These are phyloP conservation scores for Cladosporium sp. DNA, from an alignment of 2,329 filamentous ascomycete species.

Conservation along the genomic window DNA sequence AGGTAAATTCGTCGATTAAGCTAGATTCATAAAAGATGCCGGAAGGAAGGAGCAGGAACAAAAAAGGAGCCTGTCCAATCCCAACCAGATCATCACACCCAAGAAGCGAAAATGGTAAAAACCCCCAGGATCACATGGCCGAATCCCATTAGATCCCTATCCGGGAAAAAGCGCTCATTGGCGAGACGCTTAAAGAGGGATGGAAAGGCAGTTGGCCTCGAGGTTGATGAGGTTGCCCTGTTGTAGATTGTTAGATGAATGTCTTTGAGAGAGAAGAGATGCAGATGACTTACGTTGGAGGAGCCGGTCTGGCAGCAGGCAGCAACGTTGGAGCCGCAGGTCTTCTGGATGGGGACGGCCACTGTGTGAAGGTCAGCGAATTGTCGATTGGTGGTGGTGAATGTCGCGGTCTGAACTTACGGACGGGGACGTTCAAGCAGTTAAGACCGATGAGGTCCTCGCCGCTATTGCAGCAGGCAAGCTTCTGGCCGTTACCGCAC, in stretches of 20 bases:
- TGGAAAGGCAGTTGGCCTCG: constrained; percentile 12
- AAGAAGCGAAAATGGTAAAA: no score
- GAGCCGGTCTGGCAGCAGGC: constrained; percentile 9
- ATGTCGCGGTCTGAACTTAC: background rate
- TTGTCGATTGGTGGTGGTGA: background rate
- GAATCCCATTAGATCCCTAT: no score
- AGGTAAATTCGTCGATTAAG: no score
- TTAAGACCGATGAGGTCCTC: constrained; percentile 3
- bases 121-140: no score
- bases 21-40: no score
- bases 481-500: constrained; percentile 4
- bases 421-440: constrained; percentile 1
- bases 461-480: constrained; percentile 3
- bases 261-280: no score
- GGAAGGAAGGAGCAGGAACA: no score
- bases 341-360: constrained; percentile 10
- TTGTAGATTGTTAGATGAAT: background rate
- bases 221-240: constrained; percentile 14
- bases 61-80: no score
- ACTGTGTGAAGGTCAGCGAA: background rate
- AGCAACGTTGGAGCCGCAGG: constrained; percentile 13
- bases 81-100: no score
- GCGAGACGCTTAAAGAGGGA: constrained; percentile 10
- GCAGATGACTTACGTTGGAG: background rate
- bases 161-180: no score